Evolutionary conservation across 495 filamentous ascomycete species (phyloP), one percentile per base, ranked within the genome.

Genomic region (Polyplosphaeria fusca): DNA sequence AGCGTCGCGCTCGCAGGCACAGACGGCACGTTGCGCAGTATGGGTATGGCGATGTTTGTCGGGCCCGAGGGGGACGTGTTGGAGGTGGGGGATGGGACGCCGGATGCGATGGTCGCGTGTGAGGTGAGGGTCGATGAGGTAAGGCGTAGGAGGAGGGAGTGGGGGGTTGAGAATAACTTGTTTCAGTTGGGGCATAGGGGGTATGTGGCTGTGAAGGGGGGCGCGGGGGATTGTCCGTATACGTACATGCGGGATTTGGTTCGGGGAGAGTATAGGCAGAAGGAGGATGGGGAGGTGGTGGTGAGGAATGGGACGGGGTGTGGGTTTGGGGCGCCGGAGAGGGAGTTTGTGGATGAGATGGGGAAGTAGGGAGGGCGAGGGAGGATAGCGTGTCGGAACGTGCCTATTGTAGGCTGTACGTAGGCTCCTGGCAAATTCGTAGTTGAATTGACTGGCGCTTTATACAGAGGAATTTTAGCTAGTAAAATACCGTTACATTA

Each of bases 141-240:
- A 22, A 32, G 48, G 9, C 12, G 19, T 24, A 62, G 42, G 45
- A 30, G 58, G 20, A 32, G 25, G 45, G 28, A 39, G 14, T 62
- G 58, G 58, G 58, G 52, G 3, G 58, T 62, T 9, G 58, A 62
- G 53, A 62, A 62, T 35, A 62, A 62, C 26, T 27, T 62, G 14
- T 62, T 51, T 40, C 58, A 62, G 23, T 62, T 62, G 19, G 58
- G 58, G 1, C 58, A 57, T 22, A 19, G 52, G 12, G 58, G 58
- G 3, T 62, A 57, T 28, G 16, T 20, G n/a, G 58, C 58, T 25
- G 58, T 62, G 2, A 47, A 45, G 5, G 58, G 46, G 5, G 58
- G 58, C 7, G 58, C 58, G 18, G 42, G 28, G 5, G 58, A 62
- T 40, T 62, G 58, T 47, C 58, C 58, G 14, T 62, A 62, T 50